Evolutionary conservation across 1,139 yeast genomes (phyloP).

Genomic region (Debaryomyces udenii): DNA sequence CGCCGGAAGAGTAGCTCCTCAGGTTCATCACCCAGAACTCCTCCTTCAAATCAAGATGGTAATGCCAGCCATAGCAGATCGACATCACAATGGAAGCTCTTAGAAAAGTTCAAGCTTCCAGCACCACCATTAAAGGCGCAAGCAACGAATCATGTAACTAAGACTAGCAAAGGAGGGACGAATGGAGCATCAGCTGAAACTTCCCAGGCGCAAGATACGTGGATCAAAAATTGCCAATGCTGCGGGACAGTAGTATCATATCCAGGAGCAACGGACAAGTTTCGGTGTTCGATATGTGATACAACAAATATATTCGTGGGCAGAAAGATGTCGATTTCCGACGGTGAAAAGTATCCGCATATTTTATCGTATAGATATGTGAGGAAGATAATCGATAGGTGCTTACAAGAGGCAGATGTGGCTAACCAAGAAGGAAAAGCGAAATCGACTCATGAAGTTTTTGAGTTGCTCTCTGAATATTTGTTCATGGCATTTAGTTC

Average conservation of each 20-base stretch:
- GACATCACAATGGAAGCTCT: conserved; percentile 25
- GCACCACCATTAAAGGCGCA: conserved; percentile 1
- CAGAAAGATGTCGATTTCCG: conserved; percentile 11
- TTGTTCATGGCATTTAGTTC: conserved; percentile 46
- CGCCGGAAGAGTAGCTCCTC: conserved; percentile 9
- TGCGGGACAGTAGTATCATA: conserved; percentile 63
- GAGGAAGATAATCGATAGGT: conserved; percentile 31
- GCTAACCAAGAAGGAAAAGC: conserved; percentile 14
- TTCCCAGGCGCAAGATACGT: conserved; percentile 6
- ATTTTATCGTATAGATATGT: conserved; percentile 30
- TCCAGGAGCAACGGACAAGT: conserved; percentile 48
- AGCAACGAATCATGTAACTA: conserved; percentile 8
- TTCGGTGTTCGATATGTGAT: conserved; percentile 60
- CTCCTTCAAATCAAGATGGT: neutral
- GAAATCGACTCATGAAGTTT: conserved; percentile 37
- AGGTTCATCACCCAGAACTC: neutral
- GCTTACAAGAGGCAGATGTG: conserved; percentile 24
- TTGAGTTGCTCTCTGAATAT: conserved; percentile 53
- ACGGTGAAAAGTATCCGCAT: conserved; percentile 18
- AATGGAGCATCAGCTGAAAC: neutral
- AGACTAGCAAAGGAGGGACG: conserved; percentile 11
- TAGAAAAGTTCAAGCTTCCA: conserved; percentile 24
- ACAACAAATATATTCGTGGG: conserved; percentile 44
- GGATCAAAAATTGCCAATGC: conserved; percentile 47
- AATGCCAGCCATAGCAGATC: conserved; percentile 13